These are phyloP conservation scores for Diplodia seriata DNA, from an alignment of 2,329 filamentous ascomycete species.

Conservation along the genomic window DNA sequence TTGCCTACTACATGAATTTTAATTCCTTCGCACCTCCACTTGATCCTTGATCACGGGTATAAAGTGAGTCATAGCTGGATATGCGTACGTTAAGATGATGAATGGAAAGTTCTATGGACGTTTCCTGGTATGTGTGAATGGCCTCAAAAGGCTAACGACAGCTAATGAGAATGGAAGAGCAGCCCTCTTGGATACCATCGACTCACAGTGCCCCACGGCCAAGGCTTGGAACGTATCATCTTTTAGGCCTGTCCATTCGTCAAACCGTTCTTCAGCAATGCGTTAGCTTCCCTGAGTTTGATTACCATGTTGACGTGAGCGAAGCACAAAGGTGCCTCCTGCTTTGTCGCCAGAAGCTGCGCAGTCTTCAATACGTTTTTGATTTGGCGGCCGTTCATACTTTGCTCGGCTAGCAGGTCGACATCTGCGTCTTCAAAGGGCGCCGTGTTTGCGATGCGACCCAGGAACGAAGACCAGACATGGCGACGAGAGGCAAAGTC, in stretches of 20 bases:
- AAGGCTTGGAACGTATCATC: background rate
- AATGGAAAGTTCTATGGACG: background rate
- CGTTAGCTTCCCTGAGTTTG: constrained; percentile 32
- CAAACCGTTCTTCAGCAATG: constrained; percentile 11
- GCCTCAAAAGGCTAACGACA: background rate
- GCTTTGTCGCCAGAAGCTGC: constrained; percentile 35
- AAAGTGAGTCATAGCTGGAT: background rate
- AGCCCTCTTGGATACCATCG: too few relatives aligned
- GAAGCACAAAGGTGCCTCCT: constrained; percentile 32
- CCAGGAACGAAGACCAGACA: constrained; percentile 35
- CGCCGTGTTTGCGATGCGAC: constrained; percentile 6
- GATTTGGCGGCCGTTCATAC: constrained; percentile 37
- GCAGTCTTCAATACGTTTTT: constrained; percentile 38
- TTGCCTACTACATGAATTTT: background rate
- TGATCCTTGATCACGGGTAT: background rate
- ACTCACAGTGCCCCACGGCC: too few relatives aligned
- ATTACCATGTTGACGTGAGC: constrained; percentile 35
- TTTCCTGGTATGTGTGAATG: background rate
- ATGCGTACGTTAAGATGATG: background rate
- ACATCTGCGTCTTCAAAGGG: constrained; percentile 31
- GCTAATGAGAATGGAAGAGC: background rate
- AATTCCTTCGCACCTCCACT: background rate
- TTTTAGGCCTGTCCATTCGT: constrained; percentile 3
- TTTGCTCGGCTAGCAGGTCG: constrained; percentile 30
- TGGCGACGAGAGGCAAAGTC: constrained; percentile 32